Percentiles rank a stretch among this genome's conserved stretches.
Evolutionary conservation across 441 rosid species (phyloP).

Genomic region (Isatis lusitanica): DNA sequence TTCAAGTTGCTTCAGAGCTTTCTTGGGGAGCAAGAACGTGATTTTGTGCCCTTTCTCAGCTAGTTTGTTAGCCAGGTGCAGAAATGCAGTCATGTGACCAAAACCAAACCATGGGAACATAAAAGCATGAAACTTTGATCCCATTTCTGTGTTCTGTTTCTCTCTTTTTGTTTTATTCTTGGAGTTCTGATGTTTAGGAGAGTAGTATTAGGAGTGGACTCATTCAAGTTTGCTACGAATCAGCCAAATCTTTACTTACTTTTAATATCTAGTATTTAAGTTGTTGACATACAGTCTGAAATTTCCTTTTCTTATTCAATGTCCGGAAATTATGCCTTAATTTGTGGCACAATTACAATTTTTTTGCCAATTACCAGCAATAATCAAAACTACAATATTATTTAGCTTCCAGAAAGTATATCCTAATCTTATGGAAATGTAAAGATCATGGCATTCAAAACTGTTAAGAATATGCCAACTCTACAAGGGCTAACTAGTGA

Average conservation of each 20-base stretch:
- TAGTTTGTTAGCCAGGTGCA: conserved; percentile 45
- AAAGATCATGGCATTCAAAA: background rate
- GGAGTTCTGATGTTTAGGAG: conserved; percentile 20
- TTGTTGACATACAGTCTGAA: background rate
- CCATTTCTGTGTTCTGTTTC: no score
- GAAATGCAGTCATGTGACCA: conserved; percentile 45
- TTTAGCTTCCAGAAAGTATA: background rate
- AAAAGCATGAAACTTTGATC: conserved; percentile 26
- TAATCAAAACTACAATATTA: background rate
- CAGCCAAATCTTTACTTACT: background rate
- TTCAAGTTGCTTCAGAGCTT: conserved; percentile 41
- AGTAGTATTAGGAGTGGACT: background rate
- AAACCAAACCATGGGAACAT: conserved; percentile 45
- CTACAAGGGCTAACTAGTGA: no score
- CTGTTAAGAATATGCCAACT: no score
- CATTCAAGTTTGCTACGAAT: conserved; percentile 23
- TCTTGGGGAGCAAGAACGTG: conserved; percentile 54
- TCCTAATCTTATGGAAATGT: background rate
- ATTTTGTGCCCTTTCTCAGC: conserved; percentile 41
- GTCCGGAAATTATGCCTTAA: background rate
- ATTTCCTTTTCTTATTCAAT: background rate
- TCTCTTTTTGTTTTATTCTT: no score
- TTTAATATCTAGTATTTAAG: background rate
- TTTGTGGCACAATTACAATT: background rate
- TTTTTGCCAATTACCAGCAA: background rate